Evolutionary conservation across 192 early-diverging fungal genomes (phyloP).

Genomic region (Coemansia sp.): DNA sequence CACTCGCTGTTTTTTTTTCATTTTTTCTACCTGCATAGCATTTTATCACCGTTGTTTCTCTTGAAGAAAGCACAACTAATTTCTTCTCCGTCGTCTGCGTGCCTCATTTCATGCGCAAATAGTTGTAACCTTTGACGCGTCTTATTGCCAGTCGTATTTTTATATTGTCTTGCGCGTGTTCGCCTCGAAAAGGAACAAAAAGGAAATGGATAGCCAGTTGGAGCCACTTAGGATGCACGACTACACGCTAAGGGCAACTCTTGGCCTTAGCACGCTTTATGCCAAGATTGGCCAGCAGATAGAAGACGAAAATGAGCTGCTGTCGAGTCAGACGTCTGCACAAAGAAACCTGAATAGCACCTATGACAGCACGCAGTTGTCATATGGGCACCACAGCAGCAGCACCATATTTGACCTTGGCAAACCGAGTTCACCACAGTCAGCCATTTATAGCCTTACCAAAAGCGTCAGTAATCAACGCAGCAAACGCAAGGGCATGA

Average conservation of each 20-base stretch:
- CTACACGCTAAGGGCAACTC: conserved; percentile 46
- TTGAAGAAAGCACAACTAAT: background rate
- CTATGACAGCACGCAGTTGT: background rate
- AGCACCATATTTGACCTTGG: background rate
- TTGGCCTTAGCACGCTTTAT: conserved; percentile 43
- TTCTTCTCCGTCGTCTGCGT: background rate
- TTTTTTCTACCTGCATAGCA: background rate
- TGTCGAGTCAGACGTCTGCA: background rate
- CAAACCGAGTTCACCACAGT: background rate
- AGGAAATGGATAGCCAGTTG: conserved; percentile 26
- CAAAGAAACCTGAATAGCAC: background rate
- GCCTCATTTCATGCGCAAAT: background rate
- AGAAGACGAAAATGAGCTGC: conserved; percentile 16
- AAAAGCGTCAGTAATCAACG: background rate
- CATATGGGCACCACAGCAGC: background rate
- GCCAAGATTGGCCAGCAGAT: conserved; percentile 28
- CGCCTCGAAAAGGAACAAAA: background rate
- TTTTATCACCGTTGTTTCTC: background rate
- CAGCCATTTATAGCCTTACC: background rate
- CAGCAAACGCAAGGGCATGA: conserved; percentile 31
- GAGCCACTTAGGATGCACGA: conserved; percentile 43
- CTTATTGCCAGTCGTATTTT: background rate
- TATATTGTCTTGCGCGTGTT: background rate
- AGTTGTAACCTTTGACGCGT: background rate
- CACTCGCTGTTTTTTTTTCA: too few species aligned